Conservation (phyloP, 768 basidiomycete genomes). For the Mycena indigotica region DNA sequence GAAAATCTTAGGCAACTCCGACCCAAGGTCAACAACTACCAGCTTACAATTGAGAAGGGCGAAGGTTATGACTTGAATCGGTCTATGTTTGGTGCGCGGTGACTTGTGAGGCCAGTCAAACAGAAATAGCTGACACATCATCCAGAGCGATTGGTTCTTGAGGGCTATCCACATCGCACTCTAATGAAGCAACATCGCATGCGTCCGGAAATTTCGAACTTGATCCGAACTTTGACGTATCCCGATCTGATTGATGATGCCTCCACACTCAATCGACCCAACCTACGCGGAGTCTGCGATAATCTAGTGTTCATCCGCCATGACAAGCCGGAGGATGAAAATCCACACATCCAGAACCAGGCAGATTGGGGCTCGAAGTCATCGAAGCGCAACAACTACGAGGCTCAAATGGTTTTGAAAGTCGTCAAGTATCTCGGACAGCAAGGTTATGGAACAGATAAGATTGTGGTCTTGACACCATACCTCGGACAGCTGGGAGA, state of each 20-base stretch:
- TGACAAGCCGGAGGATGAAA: slow-evolving; percentile 53
- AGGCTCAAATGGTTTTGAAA: slow-evolving; percentile 65
- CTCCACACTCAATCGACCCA: slow-evolving; percentile 48
- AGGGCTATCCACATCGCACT: slow-evolving; percentile 61
- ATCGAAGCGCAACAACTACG: slow-evolving; percentile 64
- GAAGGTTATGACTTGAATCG: slow-evolving; percentile 68
- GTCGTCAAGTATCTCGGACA: slow-evolving; percentile 67
- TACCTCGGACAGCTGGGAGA: slow-evolving; percentile 65
- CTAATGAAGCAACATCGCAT: slow-evolving; percentile 67
- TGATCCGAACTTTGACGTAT: slow-evolving; percentile 66
- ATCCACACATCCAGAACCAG: slow-evolving; percentile 41
- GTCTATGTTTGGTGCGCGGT: slow-evolving; percentile 52
- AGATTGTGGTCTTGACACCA: slow-evolving; percentile 68
- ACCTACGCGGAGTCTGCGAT: slow-evolving; percentile 55
- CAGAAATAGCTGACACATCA: neutral
- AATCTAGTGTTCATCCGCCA: slow-evolving; percentile 69
- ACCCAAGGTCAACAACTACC: slow-evolving; percentile 70
- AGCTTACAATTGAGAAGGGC: slow-evolving; percentile 66
- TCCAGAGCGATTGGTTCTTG: slow-evolving; percentile 56
- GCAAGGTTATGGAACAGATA: slow-evolving; percentile 64
- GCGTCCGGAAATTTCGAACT: slow-evolving; percentile 70
- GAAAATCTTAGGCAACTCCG: slow-evolving; percentile 57
- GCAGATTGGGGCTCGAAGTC: slow-evolving; percentile 48
- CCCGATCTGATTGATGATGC: slow-evolving; percentile 61
- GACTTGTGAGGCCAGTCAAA: neutral